These are phyloP conservation scores for Penicillium canescens DNA, from an alignment of 495 filamentous ascomycete species.

Conservation along the genomic window DNA sequence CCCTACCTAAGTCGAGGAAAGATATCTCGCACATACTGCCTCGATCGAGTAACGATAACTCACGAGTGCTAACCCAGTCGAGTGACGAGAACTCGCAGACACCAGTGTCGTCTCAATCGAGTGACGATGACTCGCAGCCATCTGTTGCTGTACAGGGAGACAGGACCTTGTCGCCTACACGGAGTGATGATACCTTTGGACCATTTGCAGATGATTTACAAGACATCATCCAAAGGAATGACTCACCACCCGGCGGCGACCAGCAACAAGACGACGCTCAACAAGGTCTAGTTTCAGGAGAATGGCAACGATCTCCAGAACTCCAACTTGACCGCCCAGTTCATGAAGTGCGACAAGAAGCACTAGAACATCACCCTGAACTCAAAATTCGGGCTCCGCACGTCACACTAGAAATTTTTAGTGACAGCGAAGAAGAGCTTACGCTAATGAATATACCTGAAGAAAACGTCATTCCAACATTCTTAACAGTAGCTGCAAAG, in stretches of 20 bases:
- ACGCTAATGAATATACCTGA: conserved; percentile 16
- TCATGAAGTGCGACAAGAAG: conserved; percentile 8
- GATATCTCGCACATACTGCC: conserved; percentile 16
- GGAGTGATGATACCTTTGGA: conserved; percentile 14
- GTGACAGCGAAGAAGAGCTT: conserved; percentile 12
- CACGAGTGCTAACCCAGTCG: conserved; percentile 5
- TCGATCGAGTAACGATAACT: conserved; percentile 11
- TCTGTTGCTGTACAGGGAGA: conserved; percentile 10
- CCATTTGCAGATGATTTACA: conserved; percentile 2
- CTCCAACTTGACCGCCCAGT: conserved; percentile 11
- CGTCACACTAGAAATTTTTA: background rate
- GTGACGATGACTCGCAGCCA: conserved; percentile 13
- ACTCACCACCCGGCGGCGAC: conserved; percentile 11
- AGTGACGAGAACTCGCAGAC: conserved; percentile 5
- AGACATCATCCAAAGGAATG: conserved; percentile 1
- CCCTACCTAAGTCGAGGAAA: background rate
- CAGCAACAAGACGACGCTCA: no score
- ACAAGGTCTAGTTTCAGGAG: conserved; percentile 12
- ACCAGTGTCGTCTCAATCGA: conserved; percentile 3
- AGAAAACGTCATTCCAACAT: conserved; percentile 12
- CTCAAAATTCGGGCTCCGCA: conserved; percentile 5
- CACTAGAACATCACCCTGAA: conserved; percentile 18
- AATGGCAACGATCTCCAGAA: conserved; percentile 11
- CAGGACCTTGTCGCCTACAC: conserved; percentile 8
- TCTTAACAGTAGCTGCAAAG: conserved; percentile 13